These are phyloP conservation scores for Wallacemonas sp. DNA, from an alignment of 208 protist species.

Conservation along the genomic window DNA sequence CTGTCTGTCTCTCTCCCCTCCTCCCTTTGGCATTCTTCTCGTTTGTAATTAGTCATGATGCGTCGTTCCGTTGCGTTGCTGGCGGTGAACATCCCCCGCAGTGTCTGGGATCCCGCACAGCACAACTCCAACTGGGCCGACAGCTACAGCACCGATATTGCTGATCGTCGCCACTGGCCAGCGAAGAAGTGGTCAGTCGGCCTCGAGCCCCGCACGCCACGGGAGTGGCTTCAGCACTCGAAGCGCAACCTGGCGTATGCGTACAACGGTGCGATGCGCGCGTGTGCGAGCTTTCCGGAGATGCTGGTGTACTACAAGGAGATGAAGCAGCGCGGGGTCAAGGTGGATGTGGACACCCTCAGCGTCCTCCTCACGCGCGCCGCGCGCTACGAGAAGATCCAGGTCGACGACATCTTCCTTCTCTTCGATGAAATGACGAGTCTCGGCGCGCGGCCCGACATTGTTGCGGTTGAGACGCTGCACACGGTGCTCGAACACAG, in stretches of 20 bases:
- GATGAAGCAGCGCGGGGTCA: conserved; percentile 89
- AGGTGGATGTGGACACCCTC: conserved; percentile 90
- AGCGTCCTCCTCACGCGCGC: conserved; percentile 84
- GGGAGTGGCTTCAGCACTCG: conserved; percentile 80
- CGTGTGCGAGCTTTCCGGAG: conserved; percentile 79
- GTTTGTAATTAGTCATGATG: conserved; percentile 46
- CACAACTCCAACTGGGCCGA: conserved; percentile 87
- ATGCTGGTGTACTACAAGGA: conserved; percentile 90
- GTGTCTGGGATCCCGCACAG: conserved; percentile 83
- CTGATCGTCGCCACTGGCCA: conserved; percentile 81
- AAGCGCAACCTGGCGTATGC: conserved; percentile 86
- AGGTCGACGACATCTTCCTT: conserved; percentile 82
- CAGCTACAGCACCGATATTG: conserved; percentile 74
- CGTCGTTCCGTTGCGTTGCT: conserved; percentile 32
- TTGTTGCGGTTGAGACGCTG: conserved; percentile 76
- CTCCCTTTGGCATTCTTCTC: too few relatives aligned
- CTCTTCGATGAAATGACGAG: conserved; percentile 81
- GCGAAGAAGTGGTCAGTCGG: conserved; percentile 84
- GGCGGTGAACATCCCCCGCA: conserved; percentile 71
- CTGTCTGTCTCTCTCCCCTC: too few relatives aligned
- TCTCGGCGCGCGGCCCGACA: conserved; percentile 76
- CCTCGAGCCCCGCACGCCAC: conserved; percentile 81
- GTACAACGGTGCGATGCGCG: conserved; percentile 89
- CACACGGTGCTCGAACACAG: conserved; percentile 89
- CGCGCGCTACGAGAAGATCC: conserved; percentile 80